phyloP scores from a whole-genome alignment of 305 asterid genomes.

The Rubia tinctorum region DNA sequence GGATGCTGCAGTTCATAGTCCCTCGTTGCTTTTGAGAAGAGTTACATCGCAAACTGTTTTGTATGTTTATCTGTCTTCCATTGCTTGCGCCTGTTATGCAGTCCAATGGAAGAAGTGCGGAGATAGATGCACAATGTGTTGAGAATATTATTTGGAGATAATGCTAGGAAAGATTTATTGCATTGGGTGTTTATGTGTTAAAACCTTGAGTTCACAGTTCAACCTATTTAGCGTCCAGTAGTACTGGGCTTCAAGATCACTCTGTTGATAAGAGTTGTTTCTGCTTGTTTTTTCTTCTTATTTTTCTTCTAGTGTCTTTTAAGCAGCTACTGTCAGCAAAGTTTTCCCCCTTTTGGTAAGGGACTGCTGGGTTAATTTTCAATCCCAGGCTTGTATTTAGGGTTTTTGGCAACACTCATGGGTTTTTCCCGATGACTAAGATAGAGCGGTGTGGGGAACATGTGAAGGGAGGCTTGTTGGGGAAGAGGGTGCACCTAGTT shows the following conservation, averaged over 20 bases:
- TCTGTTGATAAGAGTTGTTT: neutral
- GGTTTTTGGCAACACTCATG: no score
- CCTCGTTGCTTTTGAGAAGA: neutral
- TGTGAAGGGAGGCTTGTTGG: neutral
- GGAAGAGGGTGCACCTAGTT: neutral
- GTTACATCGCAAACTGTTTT: neutral
- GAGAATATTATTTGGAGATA: neutral
- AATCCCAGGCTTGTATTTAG: no score
- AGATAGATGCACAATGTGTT: neutral
- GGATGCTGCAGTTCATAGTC: neutral
- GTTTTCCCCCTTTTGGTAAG: no score
- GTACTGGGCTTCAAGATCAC: neutral
- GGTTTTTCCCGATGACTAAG: neutral
- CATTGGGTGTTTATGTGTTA: neutral
- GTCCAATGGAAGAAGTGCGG: neutral
- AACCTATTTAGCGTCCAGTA: neutral
- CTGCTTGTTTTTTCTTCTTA: no score
- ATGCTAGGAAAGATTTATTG: neutral
- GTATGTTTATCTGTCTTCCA: neutral
- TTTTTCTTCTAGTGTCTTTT: no score
- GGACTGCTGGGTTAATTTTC: no score
- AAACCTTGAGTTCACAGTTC: neutral
- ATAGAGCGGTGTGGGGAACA: neutral
- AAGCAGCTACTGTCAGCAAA: no score
- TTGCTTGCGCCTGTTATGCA: neutral